phyloP scores from a whole-genome alignment of 2,329 filamentous ascomycete genomes.

The Colletotrichum navitas region DNA sequence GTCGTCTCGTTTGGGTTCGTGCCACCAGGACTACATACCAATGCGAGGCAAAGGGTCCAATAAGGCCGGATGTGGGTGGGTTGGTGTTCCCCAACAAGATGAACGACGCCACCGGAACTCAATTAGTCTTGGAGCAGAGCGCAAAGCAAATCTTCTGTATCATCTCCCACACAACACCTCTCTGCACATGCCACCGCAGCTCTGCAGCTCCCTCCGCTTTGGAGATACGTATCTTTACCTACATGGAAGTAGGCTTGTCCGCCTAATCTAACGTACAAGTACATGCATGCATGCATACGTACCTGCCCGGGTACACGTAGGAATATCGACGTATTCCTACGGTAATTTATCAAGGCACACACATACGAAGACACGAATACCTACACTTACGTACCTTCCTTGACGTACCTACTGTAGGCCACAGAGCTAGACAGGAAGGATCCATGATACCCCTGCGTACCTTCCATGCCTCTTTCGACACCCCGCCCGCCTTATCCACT shows the following conservation, averaged over 20 bases:
- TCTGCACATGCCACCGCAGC: background rate
- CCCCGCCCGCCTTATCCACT: slow-evolving; percentile 14
- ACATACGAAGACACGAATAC: too few species aligned
- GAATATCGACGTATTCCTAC: too few species aligned
- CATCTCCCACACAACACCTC: background rate
- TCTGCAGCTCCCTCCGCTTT: background rate
- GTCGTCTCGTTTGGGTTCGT: background rate
- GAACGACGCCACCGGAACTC: slow-evolving; percentile 8
- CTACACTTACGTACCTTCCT: too few species aligned
- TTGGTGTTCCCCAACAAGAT: slow-evolving; percentile 2
- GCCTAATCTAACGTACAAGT: too few species aligned
- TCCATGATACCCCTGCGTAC: slow-evolving; percentile 1
- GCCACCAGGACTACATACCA: background rate
- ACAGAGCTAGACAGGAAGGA: background rate
- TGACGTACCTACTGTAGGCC: background rate
- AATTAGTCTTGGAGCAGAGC: background rate
- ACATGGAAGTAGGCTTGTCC: background rate
- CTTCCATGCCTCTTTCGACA: background rate
- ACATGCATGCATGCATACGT: too few species aligned
- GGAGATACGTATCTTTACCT: background rate
- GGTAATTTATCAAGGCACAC: too few species aligned
- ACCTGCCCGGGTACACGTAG: too few species aligned
- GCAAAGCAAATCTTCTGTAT: too few species aligned
- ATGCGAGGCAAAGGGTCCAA: background rate
- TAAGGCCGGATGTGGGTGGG: background rate